Base-by-base conservation (phyloP, 208 protist species). In the Leishmania major region DNA sequence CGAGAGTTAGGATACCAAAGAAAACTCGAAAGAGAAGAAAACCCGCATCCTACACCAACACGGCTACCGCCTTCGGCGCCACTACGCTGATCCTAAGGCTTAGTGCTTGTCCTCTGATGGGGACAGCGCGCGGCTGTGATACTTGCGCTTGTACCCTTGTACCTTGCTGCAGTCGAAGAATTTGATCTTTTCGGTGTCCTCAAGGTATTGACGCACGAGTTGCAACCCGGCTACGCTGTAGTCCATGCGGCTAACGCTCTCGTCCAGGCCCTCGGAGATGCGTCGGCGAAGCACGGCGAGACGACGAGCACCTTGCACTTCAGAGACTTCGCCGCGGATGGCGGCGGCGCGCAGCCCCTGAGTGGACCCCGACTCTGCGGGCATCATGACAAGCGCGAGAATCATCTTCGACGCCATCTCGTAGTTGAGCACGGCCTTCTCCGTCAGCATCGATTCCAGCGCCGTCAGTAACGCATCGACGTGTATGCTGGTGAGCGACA, bases 131-230 rank as follows among this genome's bases (percentile, higher is more conserved):
- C 91, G 91, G 72, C 79, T 91, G 84, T 96, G 91, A 55, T 95
- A 96, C 87, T 92, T 93, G 74, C 92, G 91, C 85, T 95, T 96
- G 82, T 95, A 83, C 66, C 93, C 93, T 79, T 96, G 93, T 57
- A 92, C 92, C 83, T 95, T 95, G 80, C 91, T 95, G 47, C 92
- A 66, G 73, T 96, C 93, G 78, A 94, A 95, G 85, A 96, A 96
- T 62, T 90, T 88, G 35, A 94, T 79, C 80, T 94, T 94, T 13
- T 91, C 92, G 4, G 82, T 83, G 25, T 95, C 92, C 82, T 92
- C 88, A 28, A 95, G 77, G 69, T 85, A 59, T 51, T 93, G 86
- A n/a, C 90, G 89, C 37, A 95, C 86, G 55, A 95, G 83, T 71
- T 96, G 90, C 71, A 96, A 76, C 0, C 88, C 93, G 7, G 93